Base-by-base conservation (phyloP, 371 early-diverging fungal genomes). In the Mortierella sp. region DNA sequence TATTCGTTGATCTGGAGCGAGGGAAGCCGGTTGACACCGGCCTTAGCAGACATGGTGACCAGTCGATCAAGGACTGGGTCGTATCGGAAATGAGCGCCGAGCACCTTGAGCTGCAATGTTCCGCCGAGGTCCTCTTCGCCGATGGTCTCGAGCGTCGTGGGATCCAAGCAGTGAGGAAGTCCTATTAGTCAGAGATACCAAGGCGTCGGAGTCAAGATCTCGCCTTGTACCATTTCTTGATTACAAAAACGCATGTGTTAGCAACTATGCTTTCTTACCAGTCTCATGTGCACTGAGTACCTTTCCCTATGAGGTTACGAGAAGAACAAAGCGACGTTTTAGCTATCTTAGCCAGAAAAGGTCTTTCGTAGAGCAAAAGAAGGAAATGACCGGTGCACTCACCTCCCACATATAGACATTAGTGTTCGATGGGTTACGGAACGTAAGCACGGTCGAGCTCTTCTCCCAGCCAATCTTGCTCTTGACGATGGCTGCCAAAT, bases 341-440 rank as follows among this genome's bases (percentile, higher is more conserved):
- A 37, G 7, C 17, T 57, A 5, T 34, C 37, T 14, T 34, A 4
- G 37, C 7, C 37, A 4, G 11, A 2, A 11, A 14, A 11, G 1
- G 37, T 34, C 37, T 11, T 34, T 34, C n/a, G n/a, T n/a, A n/a
- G n/a, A n/a, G n/a, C n/a, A n/a, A n/a, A n/a, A n/a, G n/a, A n/a
- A n/a, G 14, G 37, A 34, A 7, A 4, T 1, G 11, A 4, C 21
- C 43, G 43, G 17, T 21, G 3, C 3, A 19, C 11, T 42, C 58
- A 62, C 73, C 75, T 75, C 75, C 69, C 75, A 75, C 68, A 75
- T 60, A 42, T 67, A 75, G 19, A 75, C 75, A 39, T 68, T 75
- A 3, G 69, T 75, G 39, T 75, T 75, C 52, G 75, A 75, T 4
- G 75, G 75, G 55, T 75, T 75, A 37, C 69, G 57, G 50, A 68